These are phyloP conservation scores for Onygenales sp. DNA, from an alignment of 2,329 filamentous ascomycete genomes.

Conservation along the genomic window DNA sequence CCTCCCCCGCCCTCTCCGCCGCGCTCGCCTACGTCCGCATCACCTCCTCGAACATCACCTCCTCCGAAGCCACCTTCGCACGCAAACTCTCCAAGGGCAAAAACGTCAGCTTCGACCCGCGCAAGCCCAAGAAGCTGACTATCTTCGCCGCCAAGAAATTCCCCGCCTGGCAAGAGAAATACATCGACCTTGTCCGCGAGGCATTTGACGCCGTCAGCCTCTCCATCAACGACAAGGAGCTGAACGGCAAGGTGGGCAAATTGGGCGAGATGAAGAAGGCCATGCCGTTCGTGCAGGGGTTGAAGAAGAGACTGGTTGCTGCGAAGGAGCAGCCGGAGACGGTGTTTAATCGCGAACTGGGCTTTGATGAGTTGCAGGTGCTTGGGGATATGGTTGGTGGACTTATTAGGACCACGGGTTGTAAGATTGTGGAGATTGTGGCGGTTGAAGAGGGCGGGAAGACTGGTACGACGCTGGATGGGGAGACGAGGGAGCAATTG, in stretches of 20 bases:
- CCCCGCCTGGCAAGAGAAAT: constrained; percentile 86
- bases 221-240: constrained; percentile 66
- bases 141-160: constrained; percentile 73
- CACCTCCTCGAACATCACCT: constrained; percentile 70
- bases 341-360: constrained; percentile 75
- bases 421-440: constrained; percentile 59
- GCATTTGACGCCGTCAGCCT: constrained; percentile 56
- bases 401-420: constrained; percentile 66
- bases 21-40: constrained; percentile 72
- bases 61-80: constrained; percentile 62
- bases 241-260: constrained; percentile 71
- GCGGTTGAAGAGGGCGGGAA: constrained; percentile 50
- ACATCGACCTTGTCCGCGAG: constrained; percentile 68
- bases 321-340: constrained; percentile 55
- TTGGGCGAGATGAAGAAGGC: constrained; percentile 81
- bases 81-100: constrained; percentile 95
- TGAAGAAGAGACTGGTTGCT: constrained; percentile 71
- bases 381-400: constrained; percentile 69
- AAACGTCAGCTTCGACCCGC: constrained; percentile 72
- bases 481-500: constrained; percentile 42
- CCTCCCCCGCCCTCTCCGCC: constrained; percentile 60
- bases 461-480: constrained; percentile 33
- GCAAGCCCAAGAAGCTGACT: constrained; percentile 82
- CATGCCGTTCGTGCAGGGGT: constrained; percentile 85
- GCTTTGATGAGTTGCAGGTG: constrained; percentile 73